Conservation (phyloP, 345 rosid genomes). For the Trapa incisa region DNA sequence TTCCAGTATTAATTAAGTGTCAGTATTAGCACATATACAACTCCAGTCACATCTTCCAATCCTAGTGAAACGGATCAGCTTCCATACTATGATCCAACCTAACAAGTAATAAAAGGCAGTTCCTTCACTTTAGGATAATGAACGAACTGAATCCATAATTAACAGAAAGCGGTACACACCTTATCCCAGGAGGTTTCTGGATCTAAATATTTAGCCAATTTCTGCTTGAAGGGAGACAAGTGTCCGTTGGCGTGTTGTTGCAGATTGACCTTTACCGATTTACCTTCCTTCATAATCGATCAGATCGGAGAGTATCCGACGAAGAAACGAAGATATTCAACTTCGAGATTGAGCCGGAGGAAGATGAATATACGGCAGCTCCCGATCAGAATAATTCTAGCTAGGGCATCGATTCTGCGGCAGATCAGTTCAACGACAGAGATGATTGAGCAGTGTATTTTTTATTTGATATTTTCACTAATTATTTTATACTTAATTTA, state of each 20-base stretch:
- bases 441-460: too few species aligned
- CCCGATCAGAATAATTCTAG: neutral
- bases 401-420: slow-evolving; percentile 4
- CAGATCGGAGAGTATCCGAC: neutral
- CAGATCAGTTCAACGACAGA: neutral
- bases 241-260: slow-evolving; percentile 53
- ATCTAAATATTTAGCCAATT: slow-evolving; percentile 64
- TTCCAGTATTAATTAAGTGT: neutral
- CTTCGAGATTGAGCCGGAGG: neutral
- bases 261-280: slow-evolving; percentile 37
- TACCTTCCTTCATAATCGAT: slow-evolving; percentile 43
- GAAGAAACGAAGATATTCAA: neutral
- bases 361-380: neutral
- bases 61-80: neutral
- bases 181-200: slow-evolving; percentile 92
- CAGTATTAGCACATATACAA: too few species aligned
- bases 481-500: too few species aligned
- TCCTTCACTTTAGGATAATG: neutral
- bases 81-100: neutral
- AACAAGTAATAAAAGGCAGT: neutral
- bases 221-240: slow-evolving; percentile 54
- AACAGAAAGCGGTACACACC: slow-evolving; percentile 17
- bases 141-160: neutral
- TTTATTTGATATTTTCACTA: too few species aligned
- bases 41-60: neutral